Conservation (phyloP, 2,329 filamentous ascomycete genomes). For the Aciculosporium take region DNA sequence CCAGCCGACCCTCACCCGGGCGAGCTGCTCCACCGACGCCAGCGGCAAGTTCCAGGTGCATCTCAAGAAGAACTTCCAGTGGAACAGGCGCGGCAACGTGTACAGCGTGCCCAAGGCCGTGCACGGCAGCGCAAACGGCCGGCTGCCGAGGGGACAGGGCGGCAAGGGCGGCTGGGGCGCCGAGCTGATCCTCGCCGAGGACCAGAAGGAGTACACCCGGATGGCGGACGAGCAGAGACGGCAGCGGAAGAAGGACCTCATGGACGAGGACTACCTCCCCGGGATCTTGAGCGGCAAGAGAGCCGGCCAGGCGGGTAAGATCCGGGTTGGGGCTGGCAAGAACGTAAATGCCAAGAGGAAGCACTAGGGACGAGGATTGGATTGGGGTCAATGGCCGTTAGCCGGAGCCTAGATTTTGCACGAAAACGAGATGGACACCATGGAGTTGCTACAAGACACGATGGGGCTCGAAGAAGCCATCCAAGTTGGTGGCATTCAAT, state of each 20-base stretch:
- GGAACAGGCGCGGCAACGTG: constrained; percentile 83
- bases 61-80: constrained; percentile 89
- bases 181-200: constrained; percentile 74
- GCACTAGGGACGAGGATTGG: constrained; percentile 16
- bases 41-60: constrained; percentile 73
- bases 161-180: constrained; percentile 81
- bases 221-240: constrained; percentile 50
- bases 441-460: no score
- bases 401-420: no score
- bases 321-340: constrained; percentile 71
- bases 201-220: constrained; percentile 81
- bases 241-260: constrained; percentile 61
- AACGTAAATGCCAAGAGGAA: constrained; percentile 71
- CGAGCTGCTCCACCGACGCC: constrained; percentile 70
- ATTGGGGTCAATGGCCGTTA: no score
- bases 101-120: constrained; percentile 88
- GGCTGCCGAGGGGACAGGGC: constrained; percentile 51
- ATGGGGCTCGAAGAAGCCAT: no score
- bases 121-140: constrained; percentile 67
- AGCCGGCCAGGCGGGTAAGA: constrained; percentile 46
- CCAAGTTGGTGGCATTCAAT: no score
- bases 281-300: constrained; percentile 71
- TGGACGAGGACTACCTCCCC: constrained; percentile 91
- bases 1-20: constrained; percentile 70
- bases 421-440: no score